Base-by-base conservation (phyloP, 805 yeast species). In the Ogataea ramenticola region DNA sequence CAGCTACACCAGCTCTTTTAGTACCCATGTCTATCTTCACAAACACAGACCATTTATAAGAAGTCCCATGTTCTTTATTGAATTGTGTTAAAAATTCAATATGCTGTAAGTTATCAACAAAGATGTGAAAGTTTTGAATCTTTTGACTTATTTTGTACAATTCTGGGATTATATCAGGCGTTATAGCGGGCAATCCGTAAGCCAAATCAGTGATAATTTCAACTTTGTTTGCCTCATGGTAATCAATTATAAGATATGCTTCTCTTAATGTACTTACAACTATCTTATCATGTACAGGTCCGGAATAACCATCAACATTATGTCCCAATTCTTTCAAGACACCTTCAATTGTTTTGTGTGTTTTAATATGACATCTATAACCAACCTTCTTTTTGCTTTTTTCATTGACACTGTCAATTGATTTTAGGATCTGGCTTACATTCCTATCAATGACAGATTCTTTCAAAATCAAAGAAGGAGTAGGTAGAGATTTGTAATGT, bases 291-390 rank as follows among this genome's bases (percentile, higher is more conserved):
- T 79, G 69, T 29, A 57, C 62, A 1, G 68, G 64, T 3, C 53
- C 43, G 1, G 55, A 42, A 40, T 53, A 53, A 12, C 51, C 40
- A 12, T 58, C 53, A 21, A 61, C 43, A 5, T 71, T 72, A 40
- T 67, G 53, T 1, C 77, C 82, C 56, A 81, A 57, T 61, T 81
- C 85, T 36, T 74, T 57, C 20, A 59, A 52, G 2, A 79, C 65
- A 7, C 86, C 89, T 50, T 80, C 83, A 10, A 67, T 49, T 1
- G 85, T 73, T 58, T 86, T 85, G 58, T 82, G 89, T 0, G 93
- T 86, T 60, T 85, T 85, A 20, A 85, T 78, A 56, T 84, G 89
- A 3, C 85, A 82, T 46, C 95, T 67, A 57, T 84, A 83, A 61
- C 58, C 3, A 79, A 67, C 46, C 68, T 66, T 1, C 75, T 21